A percentile compares a stretch with the other conserved stretches of the same genome.
Evolutionary conservation across 2,329 filamentous ascomycete species (phyloP).

Genomic region (Colletotrichum sansevieriae): DNA sequence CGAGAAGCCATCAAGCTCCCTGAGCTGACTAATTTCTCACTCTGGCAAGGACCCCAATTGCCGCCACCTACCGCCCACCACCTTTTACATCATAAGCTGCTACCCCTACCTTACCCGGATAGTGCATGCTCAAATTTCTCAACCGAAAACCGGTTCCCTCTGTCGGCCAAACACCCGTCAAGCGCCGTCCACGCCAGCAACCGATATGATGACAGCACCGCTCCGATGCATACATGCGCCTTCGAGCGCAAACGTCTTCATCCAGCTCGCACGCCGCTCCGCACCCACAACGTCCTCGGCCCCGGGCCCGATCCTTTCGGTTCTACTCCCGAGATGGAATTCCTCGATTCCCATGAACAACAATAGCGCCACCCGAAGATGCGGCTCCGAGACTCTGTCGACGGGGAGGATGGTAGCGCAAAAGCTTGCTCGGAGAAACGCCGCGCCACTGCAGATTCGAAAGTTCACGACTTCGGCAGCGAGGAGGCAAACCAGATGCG

Average conservation of each 20-base stretch:
- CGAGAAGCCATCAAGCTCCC: background rate
- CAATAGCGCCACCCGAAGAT: background rate
- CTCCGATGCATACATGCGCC: conserved; percentile 56
- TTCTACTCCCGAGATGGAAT: conserved; percentile 47
- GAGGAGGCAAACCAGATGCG: conserved; percentile 60
- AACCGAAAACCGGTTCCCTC: conserved; percentile 41
- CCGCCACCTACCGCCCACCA: conserved; percentile 40
- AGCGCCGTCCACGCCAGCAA: background rate
- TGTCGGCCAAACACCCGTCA: no score
- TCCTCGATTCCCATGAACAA: conserved; percentile 12
- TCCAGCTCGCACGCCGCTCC: conserved; percentile 56
- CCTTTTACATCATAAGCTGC: conserved; percentile 40
- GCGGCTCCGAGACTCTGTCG: background rate
- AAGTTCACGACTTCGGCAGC: conserved; percentile 55
- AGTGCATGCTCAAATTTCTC: conserved; percentile 53
- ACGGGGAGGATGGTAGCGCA: conserved; percentile 7
- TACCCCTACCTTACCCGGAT: conserved; percentile 39
- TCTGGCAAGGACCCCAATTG: conserved; percentile 4
- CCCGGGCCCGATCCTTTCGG: conserved; percentile 52
- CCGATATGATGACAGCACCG: conserved; percentile 47
- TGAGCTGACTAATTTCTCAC: conserved; percentile 32
- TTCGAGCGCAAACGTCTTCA: conserved; percentile 55
- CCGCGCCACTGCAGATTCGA: conserved; percentile 32
- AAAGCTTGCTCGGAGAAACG: background rate
- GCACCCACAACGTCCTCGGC: conserved; percentile 43